Percentiles rank a stretch among this genome's conserved stretches.
These are phyloP conservation scores for Gossypium schwendimanii DNA, from an alignment of 441 rosid genomes.

Conservation along the genomic window DNA sequence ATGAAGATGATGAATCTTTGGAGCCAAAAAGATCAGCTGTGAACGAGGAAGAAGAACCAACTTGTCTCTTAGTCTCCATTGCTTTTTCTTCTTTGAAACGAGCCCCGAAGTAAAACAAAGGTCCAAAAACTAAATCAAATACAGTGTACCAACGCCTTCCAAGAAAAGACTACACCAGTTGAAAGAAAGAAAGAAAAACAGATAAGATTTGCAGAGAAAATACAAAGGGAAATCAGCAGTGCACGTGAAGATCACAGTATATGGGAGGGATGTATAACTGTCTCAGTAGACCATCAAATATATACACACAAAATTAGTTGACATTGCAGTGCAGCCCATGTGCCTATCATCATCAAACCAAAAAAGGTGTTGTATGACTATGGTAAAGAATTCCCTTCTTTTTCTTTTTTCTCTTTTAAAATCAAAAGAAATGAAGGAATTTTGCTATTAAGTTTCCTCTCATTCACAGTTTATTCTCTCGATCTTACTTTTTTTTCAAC, in stretches of 20 bases:
- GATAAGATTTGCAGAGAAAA: slow-evolving; percentile 16
- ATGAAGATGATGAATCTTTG: slow-evolving; percentile 41
- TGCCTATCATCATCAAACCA: slow-evolving; percentile 22
- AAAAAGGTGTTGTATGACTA: slow-evolving; percentile 1
- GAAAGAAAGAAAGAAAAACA: slow-evolving; percentile 8
- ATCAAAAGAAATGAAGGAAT: slow-evolving; percentile 17
- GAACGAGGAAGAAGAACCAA: slow-evolving; percentile 43
- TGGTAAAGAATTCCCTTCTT: not conserved
- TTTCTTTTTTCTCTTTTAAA: not conserved
- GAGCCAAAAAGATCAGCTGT: slow-evolving; percentile 61
- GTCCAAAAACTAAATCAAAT: not conserved
- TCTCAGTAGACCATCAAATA: not conserved
- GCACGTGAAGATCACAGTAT: slow-evolving; percentile 14
- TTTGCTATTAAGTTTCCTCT: slow-evolving; percentile 13
- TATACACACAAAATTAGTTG: slow-evolving; percentile 1
- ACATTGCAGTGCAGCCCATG: slow-evolving; percentile 37
- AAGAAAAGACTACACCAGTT: not conserved
- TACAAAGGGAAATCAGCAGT: slow-evolving; percentile 10
- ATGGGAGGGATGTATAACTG: not conserved
- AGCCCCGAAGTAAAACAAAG: not conserved
- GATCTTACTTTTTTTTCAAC: slow-evolving; percentile 6
- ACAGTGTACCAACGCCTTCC: slow-evolving; percentile 3
- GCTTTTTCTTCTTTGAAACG: slow-evolving; percentile 4
- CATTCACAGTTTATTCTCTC: slow-evolving; percentile 12
- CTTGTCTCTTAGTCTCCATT: slow-evolving; percentile 54